phyloP scores from a whole-genome alignment of 2,329 filamentous ascomycete genomes.

The Nothomitra cinnamomea region DNA sequence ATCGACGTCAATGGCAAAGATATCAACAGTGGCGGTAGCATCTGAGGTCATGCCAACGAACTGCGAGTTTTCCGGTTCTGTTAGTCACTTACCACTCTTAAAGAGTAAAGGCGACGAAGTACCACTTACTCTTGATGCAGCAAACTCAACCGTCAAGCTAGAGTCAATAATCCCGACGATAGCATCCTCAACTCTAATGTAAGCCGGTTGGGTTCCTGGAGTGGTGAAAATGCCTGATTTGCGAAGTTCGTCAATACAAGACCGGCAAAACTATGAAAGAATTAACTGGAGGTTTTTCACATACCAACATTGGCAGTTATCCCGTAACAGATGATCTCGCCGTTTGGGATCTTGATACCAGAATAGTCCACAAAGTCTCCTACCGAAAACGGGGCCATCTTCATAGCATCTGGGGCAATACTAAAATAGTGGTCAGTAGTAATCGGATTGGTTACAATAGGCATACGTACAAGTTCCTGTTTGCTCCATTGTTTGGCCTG shows the following conservation, averaged over 20 bases:
- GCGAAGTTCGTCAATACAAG: no score
- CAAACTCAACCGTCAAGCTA: constrained; percentile 21
- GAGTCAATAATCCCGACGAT: constrained; percentile 24
- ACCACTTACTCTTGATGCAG: constrained; percentile 15
- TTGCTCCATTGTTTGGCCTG: constrained; percentile 13
- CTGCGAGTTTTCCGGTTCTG: constrained; percentile 7
- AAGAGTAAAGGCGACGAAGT: no score
- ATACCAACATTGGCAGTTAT: constrained; percentile 27
- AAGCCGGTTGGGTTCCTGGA: constrained; percentile 20
- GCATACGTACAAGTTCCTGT: no score
- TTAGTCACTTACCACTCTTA: no score
- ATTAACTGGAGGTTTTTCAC: no score
- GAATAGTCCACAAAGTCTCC: constrained; percentile 27
- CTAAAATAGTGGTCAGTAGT: constrained; percentile 11
- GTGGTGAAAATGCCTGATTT: constrained; percentile 3
- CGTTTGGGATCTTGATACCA: constrained; percentile 17
- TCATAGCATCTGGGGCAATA: constrained; percentile 19
- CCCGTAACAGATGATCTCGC: constrained; percentile 22
- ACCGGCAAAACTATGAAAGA: no score
- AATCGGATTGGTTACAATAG: no score
- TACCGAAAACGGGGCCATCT: constrained; percentile 24
- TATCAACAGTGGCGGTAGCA: constrained; percentile 18
- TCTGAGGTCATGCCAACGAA: constrained; percentile 25
- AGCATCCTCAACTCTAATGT: constrained; percentile 26
- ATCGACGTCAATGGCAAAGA: constrained; percentile 26